These are phyloP conservation scores for Vitis hybrid DNA, from an alignment of 177 flowering plant genomes.

Conservation along the genomic window DNA sequence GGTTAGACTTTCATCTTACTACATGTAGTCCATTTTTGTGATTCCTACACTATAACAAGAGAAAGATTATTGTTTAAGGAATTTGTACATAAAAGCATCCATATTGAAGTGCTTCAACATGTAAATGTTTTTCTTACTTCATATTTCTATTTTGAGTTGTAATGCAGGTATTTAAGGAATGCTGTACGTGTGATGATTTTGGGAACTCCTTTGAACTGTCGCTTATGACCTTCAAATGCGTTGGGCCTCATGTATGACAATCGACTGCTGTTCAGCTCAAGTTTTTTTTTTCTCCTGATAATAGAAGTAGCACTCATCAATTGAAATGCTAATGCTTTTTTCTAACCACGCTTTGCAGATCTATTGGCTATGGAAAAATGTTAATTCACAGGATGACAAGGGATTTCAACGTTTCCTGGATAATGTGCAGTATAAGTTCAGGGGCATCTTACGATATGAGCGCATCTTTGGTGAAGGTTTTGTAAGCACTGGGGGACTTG, in stretches of 20 bases:
- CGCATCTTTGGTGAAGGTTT: conserved; percentile 94
- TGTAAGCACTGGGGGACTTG: conserved; percentile 97
- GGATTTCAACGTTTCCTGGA: conserved; percentile 93
- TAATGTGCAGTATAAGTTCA: conserved; percentile 77
- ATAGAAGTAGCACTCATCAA: too few species aligned
- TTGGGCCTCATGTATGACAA: conserved; percentile 87
- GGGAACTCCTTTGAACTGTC: conserved; percentile 80
- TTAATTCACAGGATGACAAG: conserved; percentile 65
- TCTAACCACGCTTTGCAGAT: conserved; percentile 46
- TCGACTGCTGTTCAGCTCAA: too few species aligned
- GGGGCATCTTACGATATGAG: conserved; percentile 90
- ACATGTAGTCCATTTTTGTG: too few species aligned
- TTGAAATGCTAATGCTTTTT: background rate
- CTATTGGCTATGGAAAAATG: conserved; percentile 94
- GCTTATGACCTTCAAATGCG: conserved; percentile 80
- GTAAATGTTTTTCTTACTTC: too few species aligned
- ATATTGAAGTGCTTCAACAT: too few species aligned
- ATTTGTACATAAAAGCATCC: too few species aligned
- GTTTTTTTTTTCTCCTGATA: too few species aligned
- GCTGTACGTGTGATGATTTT: conserved; percentile 46
- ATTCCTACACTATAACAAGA: too few species aligned
- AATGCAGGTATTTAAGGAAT: conserved; percentile 82
- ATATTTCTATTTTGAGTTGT: background rate
- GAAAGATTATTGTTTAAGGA: too few species aligned
- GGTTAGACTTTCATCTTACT: conserved; percentile 36